A percentile compares a stretch with the other conserved stretches of the same genome.
Evolutionary conservation across 352 stramenopile species (phyloP).

Genomic region (Phytophthora sansomeana): DNA sequence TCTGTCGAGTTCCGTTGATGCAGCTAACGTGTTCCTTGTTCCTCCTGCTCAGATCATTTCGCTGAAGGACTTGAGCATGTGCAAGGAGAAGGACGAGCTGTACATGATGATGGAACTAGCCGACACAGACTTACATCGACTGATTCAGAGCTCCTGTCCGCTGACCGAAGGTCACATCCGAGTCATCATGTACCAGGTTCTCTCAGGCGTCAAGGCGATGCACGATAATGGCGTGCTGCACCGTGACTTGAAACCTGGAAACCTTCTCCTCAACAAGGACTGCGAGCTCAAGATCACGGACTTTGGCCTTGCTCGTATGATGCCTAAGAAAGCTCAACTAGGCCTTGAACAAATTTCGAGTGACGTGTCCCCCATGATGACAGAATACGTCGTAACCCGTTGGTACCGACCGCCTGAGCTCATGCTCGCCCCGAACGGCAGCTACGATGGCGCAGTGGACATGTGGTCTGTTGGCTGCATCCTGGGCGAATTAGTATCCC

Average conservation of each 20-base stretch:
- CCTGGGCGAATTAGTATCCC: slow-evolving; percentile 90
- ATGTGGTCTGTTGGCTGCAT: slow-evolving; percentile 94
- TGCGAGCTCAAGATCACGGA: slow-evolving; percentile 95
- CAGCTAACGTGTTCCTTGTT: background rate
- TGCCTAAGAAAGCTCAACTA: slow-evolving; percentile 51
- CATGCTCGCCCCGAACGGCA: slow-evolving; percentile 91
- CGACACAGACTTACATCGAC: slow-evolving; percentile 93
- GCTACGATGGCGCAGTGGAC: slow-evolving; percentile 89
- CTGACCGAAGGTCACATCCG: slow-evolving; percentile 83
- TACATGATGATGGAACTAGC: slow-evolving; percentile 97
- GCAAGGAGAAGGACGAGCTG: slow-evolving; percentile 93
- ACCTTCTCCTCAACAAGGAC: slow-evolving; percentile 93
- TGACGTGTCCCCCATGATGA: slow-evolving; percentile 75
- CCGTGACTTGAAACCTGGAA: slow-evolving; percentile 95
- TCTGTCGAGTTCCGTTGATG: background rate
- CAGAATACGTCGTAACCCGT: slow-evolving; percentile 91
- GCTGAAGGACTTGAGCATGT: slow-evolving; percentile 91
- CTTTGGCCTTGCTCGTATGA: slow-evolving; percentile 93
- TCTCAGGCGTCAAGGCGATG: slow-evolving; percentile 91
- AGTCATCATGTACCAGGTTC: slow-evolving; percentile 89
- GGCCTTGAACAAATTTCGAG: slow-evolving; percentile 17
- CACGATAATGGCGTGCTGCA: slow-evolving; percentile 95
- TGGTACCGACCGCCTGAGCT: slow-evolving; percentile 94
- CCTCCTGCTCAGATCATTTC: slow-evolving; percentile 79
- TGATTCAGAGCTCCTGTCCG: slow-evolving; percentile 91